Base-by-base conservation (phyloP, 768 basidiomycete genomes). In the Macrolepiota albuminosa region DNA sequence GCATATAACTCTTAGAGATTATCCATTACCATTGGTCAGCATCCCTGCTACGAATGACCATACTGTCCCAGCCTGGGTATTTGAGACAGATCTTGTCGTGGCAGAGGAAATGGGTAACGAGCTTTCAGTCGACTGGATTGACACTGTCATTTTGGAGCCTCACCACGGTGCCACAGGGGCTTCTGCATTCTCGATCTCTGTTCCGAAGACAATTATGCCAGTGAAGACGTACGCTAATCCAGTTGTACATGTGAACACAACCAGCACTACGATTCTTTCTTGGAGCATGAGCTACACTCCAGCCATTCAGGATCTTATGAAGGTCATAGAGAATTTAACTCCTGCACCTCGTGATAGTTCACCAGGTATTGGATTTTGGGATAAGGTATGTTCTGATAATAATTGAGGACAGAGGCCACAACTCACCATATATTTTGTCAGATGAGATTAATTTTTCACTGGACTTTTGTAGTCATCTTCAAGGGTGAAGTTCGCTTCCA, bases 141-240 rank as follows among this genome's bases (percentile, higher is more conserved):
- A 84, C 16, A 91, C 87, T 65, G 75, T 79, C 4, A 78, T 97
- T 61, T 74, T 89, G 52, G 80, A 81, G n/a, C 70, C 74, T 4
- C 74, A 83, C 56, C 79, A 82, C 33, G 84, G 84, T 34, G 69
- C 80, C 37, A 74, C 75, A 33, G 83, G 80, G 6, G 77, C 82
- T 33, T 71, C 75, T 1, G 78, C 82, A 6, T 80, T 95, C 50
- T 76, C 75, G 29, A 72, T 95, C 43, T 63, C 73, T 45, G 79
- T 96, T 37, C 93, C 94, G 2, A 97, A 95, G 72, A 95, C 94
- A 0, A 88, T 93, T 59, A 96, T 95, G 91, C 90, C 95, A 0
- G 89, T 95, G 66, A 98, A 98, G 73, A 91, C 88, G 8, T 97
- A 95, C 67, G 90, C 91, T 1, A 80, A 82, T 48, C 92, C 94